Evolutionary conservation across 208 protist species (phyloP).

Genomic region (Crithidia acanthocephali): DNA sequence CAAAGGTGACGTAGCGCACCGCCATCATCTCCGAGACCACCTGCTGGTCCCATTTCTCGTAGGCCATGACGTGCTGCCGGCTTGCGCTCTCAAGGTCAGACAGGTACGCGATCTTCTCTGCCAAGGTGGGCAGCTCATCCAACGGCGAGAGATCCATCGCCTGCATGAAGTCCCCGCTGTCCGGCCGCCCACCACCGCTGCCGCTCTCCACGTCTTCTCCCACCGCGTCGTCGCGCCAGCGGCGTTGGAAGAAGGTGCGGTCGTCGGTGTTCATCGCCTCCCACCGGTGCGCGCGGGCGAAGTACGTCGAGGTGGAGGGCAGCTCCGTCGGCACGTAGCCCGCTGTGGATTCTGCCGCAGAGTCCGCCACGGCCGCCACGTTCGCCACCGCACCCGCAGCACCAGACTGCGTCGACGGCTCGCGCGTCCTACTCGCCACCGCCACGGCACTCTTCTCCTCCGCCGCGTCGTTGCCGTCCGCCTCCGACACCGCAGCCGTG

Average conservation of each 20-base stretch:
- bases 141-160: conserved; percentile 25
- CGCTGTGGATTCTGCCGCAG: conserved; percentile 1
- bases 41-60: conserved; percentile 67
- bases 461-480: no score
- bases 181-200: background rate
- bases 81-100: conserved; percentile 48
- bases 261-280: conserved; percentile 13
- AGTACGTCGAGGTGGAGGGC: conserved; percentile 17
- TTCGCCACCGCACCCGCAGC: background rate
- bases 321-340: conserved; percentile 12
- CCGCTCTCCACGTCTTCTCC: background rate
- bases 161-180: background rate
- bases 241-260: conserved; percentile 29
- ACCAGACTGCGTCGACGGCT: no score
- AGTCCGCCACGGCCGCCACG: background rate
- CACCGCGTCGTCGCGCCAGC: background rate
- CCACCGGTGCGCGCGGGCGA: conserved; percentile 28
- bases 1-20: conserved; percentile 75
- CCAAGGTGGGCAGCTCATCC: conserved; percentile 20
- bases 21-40: conserved; percentile 79
- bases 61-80: conserved; percentile 48
- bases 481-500: background rate
- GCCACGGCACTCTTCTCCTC: no score
- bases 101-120: conserved; percentile 34
- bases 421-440: no score